Conservation (phyloP, 1,284 basidiomycete genomes). For the Rhodotorula sp. region DNA sequence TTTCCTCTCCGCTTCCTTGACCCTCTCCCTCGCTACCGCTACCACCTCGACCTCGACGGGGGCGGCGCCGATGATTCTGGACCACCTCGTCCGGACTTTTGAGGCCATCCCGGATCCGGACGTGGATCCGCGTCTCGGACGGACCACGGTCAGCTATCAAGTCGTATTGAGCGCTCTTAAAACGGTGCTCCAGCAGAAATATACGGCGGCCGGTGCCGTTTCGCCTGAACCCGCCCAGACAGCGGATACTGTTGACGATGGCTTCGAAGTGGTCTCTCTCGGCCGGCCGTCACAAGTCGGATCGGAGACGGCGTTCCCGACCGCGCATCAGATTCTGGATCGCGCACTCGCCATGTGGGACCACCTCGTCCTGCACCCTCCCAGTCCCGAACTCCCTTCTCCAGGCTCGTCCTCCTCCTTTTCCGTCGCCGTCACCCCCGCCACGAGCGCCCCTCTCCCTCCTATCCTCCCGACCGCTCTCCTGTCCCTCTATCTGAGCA, state of each 20-base stretch:
- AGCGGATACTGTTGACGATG: not conserved
- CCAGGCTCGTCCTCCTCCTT: not conserved
- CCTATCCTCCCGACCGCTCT: conserved; percentile 11
- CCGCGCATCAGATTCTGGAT: conserved; percentile 7
- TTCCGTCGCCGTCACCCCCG: not conserved
- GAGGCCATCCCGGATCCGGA: conserved; percentile 15
- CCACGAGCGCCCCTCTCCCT: not conserved
- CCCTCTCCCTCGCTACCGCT: not conserved
- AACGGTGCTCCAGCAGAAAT: not conserved
- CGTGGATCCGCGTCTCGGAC: conserved; percentile 2
- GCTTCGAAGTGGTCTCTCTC: not conserved
- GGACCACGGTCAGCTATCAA: conserved; percentile 22
- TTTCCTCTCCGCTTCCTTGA: conserved; percentile 26
- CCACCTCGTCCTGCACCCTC: conserved; percentile 8
- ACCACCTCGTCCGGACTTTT: conserved; percentile 21
- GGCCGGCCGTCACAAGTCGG: not conserved
- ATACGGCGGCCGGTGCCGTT: not conserved
- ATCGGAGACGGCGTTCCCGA: not conserved
- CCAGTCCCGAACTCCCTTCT: not conserved
- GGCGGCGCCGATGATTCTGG: not conserved
- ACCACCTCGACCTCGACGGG: not conserved
- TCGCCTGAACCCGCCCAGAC: not conserved
- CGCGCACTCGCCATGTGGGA: conserved; percentile 10
- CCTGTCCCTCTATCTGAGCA: conserved; percentile 12
- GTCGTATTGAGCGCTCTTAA: conserved; percentile 22